Percentiles rank a stretch among this genome's conserved stretches.
Conservation (phyloP, 352 stramenopile species). For the Pythium scleroteichum region DNA sequence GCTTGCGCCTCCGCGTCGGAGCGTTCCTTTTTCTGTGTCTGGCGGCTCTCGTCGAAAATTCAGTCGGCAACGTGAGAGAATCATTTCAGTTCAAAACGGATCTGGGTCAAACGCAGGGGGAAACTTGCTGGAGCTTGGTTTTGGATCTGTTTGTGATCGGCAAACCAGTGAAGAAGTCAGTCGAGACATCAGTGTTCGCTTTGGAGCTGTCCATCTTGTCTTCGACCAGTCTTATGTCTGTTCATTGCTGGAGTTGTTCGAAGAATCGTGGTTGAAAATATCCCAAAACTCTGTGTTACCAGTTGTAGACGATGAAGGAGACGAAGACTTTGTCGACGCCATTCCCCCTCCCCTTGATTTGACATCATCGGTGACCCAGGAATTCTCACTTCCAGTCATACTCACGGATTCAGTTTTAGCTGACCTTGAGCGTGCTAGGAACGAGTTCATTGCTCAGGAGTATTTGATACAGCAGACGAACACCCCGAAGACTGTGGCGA, state of each 20-base stretch:
- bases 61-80: constrained; percentile 54
- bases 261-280: constrained; percentile 64
- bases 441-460: constrained; percentile 50
- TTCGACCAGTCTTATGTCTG: constrained; percentile 87
- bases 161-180: constrained; percentile 54
- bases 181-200: constrained; percentile 63
- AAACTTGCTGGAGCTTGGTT: constrained; percentile 71
- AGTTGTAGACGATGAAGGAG: constrained; percentile 26
- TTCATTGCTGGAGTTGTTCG: constrained; percentile 72
- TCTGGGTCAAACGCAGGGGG: constrained; percentile 22
- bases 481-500: not conserved
- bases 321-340: constrained; percentile 34
- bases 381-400: constrained; percentile 70
- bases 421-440: constrained; percentile 78
- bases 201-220: constrained; percentile 79
- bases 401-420: constrained; percentile 80
- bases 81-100: constrained; percentile 60
- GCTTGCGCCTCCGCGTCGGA: constrained; percentile 47
- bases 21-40: constrained; percentile 33
- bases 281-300: constrained; percentile 28
- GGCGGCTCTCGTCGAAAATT: constrained; percentile 31
- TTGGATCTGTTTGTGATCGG: constrained; percentile 56
- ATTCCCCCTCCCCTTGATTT: constrained; percentile 59
- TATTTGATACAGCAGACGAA: not conserved
- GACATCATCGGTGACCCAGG: constrained; percentile 56